Evolutionary conservation across 768 basidiomycete species (phyloP), one percentile per base, ranked within the genome.

Genomic region (Agrocybe praecox): DNA sequence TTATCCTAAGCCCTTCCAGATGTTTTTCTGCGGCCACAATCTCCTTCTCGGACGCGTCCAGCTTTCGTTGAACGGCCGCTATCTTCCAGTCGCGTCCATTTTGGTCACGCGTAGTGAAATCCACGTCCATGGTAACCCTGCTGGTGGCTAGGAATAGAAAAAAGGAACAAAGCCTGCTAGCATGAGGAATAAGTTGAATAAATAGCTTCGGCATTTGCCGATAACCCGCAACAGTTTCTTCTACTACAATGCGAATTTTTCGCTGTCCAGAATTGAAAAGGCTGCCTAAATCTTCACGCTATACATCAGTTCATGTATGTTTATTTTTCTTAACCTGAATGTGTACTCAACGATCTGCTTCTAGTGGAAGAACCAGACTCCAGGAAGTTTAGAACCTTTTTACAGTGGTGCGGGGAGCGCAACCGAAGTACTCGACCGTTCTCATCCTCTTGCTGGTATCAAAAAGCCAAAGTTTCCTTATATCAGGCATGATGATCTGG

Each of bases 341-440:
- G 24, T 24, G 17, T 26, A 12, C n/a, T n/a, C 36, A 46, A 47
- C 33, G 24, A 11, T 33, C 29, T 8, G 18, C 17, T 26, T 36
- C 6, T 47, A 81, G 80, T 79, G 76, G 62, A 72, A 70, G 22
- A 64, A 70, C 40, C 77, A 78, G 52, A 76, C 72, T 4, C 79
- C 77, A 0, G 81, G 80, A 9, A 68, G 71, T 17, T 51, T 64
- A 14, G 53, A 55, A 12, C 49, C 62, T 0, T 48, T 71, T 23
- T 49, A 67, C 44, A 21, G 40, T 49, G 17, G 22, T 32, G n/a
- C 19, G 17, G 29, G 34, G 40, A 43, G 51, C 4, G 5, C 14
- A 40, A 23, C 43, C 9, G 36, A 52, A 10, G 49, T 55, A 14
- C 32, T 76, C 21, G 75, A 76, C 56, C 69, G 71, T 32, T 40